Conservation (phyloP, 2,329 filamentous ascomycete genomes). For the Claviceps lovelessii region DNA sequence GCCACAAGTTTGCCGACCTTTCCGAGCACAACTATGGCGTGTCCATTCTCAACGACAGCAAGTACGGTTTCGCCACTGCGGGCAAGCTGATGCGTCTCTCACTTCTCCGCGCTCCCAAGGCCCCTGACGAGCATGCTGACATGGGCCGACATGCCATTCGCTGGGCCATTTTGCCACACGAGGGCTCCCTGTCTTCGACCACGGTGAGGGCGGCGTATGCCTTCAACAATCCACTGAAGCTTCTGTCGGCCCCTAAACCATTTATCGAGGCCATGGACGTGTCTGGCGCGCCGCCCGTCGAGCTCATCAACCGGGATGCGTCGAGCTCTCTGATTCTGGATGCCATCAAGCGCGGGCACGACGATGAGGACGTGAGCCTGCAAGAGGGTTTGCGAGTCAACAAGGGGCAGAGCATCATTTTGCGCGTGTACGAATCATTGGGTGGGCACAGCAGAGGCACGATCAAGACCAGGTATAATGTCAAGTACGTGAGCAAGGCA, state of each 20-base stretch:
- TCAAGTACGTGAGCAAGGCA: slow-evolving; percentile 66
- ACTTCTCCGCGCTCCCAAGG: slow-evolving; percentile 75
- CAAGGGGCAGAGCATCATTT: slow-evolving; percentile 62
- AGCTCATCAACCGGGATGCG: slow-evolving; percentile 43
- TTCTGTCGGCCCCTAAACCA: slow-evolving; percentile 16
- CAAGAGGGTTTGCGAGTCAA: slow-evolving; percentile 48
- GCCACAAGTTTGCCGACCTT: slow-evolving; percentile 85
- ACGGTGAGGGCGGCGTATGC: slow-evolving; percentile 77
- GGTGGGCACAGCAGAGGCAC: slow-evolving; percentile 65
- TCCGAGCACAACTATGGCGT: slow-evolving; percentile 82
- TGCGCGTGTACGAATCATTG: slow-evolving; percentile 77
- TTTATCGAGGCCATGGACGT: slow-evolving; percentile 15
- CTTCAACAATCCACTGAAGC: slow-evolving; percentile 68
- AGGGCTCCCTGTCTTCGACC: slow-evolving; percentile 51
- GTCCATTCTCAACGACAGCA: slow-evolving; percentile 85
- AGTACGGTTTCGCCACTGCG: slow-evolving; percentile 86
- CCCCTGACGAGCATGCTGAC: slow-evolving; percentile 83
- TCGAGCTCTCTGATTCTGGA: slow-evolving; percentile 62
- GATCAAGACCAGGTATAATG: slow-evolving; percentile 51
- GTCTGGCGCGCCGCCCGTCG: slow-evolving; percentile 44
- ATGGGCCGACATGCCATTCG: slow-evolving; percentile 82
- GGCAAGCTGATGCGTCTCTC: slow-evolving; percentile 84
- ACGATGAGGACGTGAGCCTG: slow-evolving; percentile 58
- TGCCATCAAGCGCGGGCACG: slow-evolving; percentile 83
- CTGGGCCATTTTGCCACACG: slow-evolving; percentile 81